These are phyloP conservation scores for Hansenula lynferdii DNA, from an alignment of 1,139 yeast species.

Conservation along the genomic window DNA sequence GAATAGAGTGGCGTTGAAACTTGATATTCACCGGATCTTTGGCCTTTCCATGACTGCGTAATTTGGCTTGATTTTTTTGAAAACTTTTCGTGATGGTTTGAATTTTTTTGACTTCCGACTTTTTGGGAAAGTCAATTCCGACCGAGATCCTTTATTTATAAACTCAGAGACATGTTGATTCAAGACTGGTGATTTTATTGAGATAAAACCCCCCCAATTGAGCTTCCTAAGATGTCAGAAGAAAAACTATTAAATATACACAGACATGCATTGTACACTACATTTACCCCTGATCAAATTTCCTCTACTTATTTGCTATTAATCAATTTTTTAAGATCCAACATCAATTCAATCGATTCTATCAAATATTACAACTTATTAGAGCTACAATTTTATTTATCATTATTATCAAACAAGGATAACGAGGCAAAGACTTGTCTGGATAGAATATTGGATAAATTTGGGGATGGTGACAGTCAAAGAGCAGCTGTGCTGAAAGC, in stretches of 20 bases:
- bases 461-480: constrained; percentile 49
- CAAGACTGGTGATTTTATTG: no score
- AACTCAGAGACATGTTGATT: neutral
- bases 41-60: no score
- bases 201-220: no score
- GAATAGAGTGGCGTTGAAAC: no score
- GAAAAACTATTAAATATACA: constrained; percentile 30
- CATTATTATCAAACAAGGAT: constrained; percentile 62
- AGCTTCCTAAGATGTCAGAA: constrained; percentile 17
- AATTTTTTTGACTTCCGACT: neutral
- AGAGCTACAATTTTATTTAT: constrained; percentile 69
- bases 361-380: constrained; percentile 53
- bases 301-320: constrained; percentile 31
- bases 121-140: neutral
- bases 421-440: constrained; percentile 63
- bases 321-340: constrained; percentile 17
- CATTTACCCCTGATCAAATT: constrained; percentile 34
- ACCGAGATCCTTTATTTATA: neutral
- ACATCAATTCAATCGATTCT: constrained; percentile 29
- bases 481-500: constrained; percentile 54
- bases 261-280: constrained; percentile 33
- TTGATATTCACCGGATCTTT: no score
- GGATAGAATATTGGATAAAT: constrained; percentile 61
- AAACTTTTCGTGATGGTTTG: neutral
- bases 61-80: neutral